A percentile compares a stretch with the other conserved stretches of the same genome.
These are phyloP conservation scores for Orbilia ellipsospora DNA, from an alignment of 2,329 filamentous ascomycete genomes.

Conservation along the genomic window DNA sequence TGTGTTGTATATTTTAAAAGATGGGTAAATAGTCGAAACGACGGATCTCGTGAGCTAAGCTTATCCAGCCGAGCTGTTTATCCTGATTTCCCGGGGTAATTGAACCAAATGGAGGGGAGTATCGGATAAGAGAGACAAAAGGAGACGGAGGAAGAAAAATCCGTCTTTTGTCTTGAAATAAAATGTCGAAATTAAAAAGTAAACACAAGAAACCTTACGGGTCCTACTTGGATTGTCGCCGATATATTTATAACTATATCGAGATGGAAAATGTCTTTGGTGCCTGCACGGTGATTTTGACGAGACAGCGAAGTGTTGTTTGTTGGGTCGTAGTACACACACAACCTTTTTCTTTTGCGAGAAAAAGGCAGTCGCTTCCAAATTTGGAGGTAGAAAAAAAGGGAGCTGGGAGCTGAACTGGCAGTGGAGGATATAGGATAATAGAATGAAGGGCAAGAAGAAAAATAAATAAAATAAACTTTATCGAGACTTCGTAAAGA, in stretches of 20 bases:
- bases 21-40: conserved; percentile 41
- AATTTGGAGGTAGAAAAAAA: no score
- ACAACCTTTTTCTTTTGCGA: no score
- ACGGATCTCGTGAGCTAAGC: conserved; percentile 53
- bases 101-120: conserved; percentile 22
- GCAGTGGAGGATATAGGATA: no score
- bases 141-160: conserved; percentile 31
- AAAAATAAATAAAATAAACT: no score
- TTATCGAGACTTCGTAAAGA: no score
- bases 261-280: background rate
- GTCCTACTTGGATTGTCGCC: background rate
- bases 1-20: conserved; percentile 39
- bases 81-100: conserved; percentile 54
- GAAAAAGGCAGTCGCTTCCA: no score
- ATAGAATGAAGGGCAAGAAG: no score
- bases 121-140: conserved; percentile 38
- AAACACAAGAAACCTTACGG: conserved; percentile 11
- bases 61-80: conserved; percentile 52
- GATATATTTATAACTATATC: conserved; percentile 15
- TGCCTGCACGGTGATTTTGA: conserved; percentile 28
- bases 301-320: conserved; percentile 3
- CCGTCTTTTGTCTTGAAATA: conserved; percentile 7
- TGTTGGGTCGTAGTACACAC: background rate
- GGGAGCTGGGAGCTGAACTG: no score
- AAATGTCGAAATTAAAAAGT: conserved; percentile 3